Evolutionary conservation across 2,329 filamentous ascomycete species (phyloP), one percentile per base, ranked within the genome.

Genomic region (Magnaporthales sp.): DNA sequence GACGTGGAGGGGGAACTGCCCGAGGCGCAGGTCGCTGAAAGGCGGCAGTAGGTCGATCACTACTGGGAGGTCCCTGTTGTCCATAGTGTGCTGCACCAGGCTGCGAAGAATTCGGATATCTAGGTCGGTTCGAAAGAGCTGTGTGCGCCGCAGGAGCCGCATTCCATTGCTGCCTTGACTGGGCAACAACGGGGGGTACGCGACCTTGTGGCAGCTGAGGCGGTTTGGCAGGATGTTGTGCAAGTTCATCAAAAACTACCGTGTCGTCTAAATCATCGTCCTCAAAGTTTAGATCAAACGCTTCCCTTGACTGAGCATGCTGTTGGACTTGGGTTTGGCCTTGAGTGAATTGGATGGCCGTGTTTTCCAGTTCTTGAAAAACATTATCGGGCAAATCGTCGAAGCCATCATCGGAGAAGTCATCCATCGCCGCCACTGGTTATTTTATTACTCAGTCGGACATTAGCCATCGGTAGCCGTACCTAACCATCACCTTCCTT

Each of bases 351-450:
- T 84, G 83, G 69, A 89, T 85, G 54, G 87, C 87, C 72, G 84
- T 83, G 71, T 84, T 83, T 73, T 90, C 88, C 69, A 90, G 83
- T 73, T 89, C 86, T 71, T 86, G 80, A 3, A 90, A 77, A 62
- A 80, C 80, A 69, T 83, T 81, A 69, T 83, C 80, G 69, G 86
- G 84, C 58, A 90, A 77, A 56, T 83, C 80, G 74, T 90, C 86
- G 70, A 90, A 80, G 68, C 82, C 86, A 73, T 88, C 87, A 73
- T 89, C 87, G 68, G 82, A 85, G 73, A 87, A 89, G 68, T 86
- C 83, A 77, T 88, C 85, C 77, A 83, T 83, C 64, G 66, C 68
- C 63, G 63, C 64, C 61, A 9, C 63, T 60, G 26, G 29, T 31
- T 22, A 10, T 46, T 46, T 13, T 63, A 11, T 32, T 46, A 51